Conservation (phyloP, 306 rosid species). For the Lagenaria siceraria region DNA sequence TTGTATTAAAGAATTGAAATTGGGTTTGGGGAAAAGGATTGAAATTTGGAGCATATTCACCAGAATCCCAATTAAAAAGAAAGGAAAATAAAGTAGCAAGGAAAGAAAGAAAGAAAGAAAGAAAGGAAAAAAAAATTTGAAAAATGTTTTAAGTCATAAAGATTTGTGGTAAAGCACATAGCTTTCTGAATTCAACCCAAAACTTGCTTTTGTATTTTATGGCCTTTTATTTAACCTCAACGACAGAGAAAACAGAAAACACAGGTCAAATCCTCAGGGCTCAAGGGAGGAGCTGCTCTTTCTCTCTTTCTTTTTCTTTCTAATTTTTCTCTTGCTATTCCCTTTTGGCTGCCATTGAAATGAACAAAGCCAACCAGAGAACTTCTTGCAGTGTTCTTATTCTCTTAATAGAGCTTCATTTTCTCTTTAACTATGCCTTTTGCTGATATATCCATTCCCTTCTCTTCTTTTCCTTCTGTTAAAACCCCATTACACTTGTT, state of each 20-base stretch:
- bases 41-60: not conserved
- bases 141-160: not conserved
- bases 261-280: slow-evolving; percentile 29
- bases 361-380: slow-evolving; percentile 9
- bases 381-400: not conserved
- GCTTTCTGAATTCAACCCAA: slow-evolving; percentile 16
- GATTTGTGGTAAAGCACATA: slow-evolving; percentile 2
- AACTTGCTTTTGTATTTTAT: slow-evolving; percentile 3
- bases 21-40: not conserved
- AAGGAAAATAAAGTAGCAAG: not conserved
- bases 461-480: slow-evolving; percentile 14
- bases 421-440: not conserved
- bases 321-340: not conserved
- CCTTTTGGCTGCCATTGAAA: slow-evolving; percentile 41
- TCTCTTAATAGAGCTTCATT: slow-evolving; percentile 11
- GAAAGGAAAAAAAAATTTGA: no score
- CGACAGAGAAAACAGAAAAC: slow-evolving; percentile 17
- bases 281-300: not conserved
- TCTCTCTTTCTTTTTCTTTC: not conserved
- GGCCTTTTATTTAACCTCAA: slow-evolving; percentile 18
- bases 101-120: not conserved
- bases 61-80: not conserved
- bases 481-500: slow-evolving; percentile 10
- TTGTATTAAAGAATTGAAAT: not conserved
- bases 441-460: not conserved